Percentiles rank a stretch among this genome's conserved stretches.
Conservation (phyloP, 345 rosid species). For the Anacardium occidentale region DNA sequence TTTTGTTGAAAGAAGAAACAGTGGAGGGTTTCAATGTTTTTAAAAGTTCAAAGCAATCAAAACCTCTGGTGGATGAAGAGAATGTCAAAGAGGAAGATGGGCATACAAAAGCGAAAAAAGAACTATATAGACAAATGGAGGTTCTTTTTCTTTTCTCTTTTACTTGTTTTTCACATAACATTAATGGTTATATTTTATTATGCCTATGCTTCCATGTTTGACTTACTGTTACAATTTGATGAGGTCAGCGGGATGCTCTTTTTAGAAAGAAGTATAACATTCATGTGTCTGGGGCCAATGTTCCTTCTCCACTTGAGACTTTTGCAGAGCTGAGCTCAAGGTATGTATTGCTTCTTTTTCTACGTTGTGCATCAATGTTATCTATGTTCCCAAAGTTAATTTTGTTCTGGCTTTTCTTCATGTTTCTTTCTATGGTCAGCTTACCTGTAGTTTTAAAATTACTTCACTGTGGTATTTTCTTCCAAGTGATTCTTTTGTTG, state of each 20-base stretch:
- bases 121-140: constrained; percentile 60
- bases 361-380: background rate
- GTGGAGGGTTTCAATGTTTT: constrained; percentile 86
- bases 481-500: background rate
- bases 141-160: constrained; percentile 33
- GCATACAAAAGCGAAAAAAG: constrained; percentile 46
- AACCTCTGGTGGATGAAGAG: constrained; percentile 22
- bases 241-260: constrained; percentile 62
- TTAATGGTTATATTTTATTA: background rate
- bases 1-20: constrained; percentile 29
- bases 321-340: constrained; percentile 66
- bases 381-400: background rate
- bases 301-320: constrained; percentile 72
- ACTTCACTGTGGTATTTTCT: background rate
- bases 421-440: background rate
- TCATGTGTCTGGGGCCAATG: constrained; percentile 74
- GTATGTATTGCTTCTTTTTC: constrained; percentile 33
- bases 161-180: background rate
- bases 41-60: constrained; percentile 46
- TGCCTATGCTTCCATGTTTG: background rate
- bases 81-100: constrained; percentile 28
- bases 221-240: constrained; percentile 1
- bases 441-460: background rate
- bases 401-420: background rate
- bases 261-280: constrained; percentile 65